Conservation (phyloP, 2,329 filamentous ascomycete species). For the Lachnellula subtilissima region DNA sequence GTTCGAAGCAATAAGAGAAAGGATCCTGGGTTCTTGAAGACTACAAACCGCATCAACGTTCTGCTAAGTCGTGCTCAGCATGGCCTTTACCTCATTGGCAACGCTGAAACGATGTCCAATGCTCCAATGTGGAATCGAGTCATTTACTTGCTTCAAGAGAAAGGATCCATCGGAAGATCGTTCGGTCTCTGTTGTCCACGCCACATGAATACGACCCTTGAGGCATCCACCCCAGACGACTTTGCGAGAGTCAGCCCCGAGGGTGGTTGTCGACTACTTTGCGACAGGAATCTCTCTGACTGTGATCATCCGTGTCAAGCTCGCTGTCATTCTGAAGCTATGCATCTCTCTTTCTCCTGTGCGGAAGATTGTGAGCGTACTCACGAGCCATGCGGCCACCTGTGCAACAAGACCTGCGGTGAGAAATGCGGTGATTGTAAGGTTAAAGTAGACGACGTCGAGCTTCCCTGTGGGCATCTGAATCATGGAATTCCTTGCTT, state of each 20-base stretch:
- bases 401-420: conserved; percentile 1
- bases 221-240: conserved; percentile 7
- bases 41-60: conserved; percentile 65
- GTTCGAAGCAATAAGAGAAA: conserved; percentile 61
- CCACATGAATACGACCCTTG: conserved; percentile 44
- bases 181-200: conserved; percentile 57
- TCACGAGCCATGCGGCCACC: background rate
- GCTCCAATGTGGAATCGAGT: conserved; percentile 63
- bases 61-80: conserved; percentile 62
- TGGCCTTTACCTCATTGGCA: conserved; percentile 68
- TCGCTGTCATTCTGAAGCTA: background rate
- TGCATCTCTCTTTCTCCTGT: background rate
- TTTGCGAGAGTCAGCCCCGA: conserved; percentile 3
- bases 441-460: background rate
- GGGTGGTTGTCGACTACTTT: background rate
- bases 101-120: conserved; percentile 50
- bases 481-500: background rate
- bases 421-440: background rate
- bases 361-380: background rate
- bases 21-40: conserved; percentile 61
- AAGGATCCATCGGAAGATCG: conserved; percentile 43
- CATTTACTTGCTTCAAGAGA: conserved; percentile 43
- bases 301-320: background rate
- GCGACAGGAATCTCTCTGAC: background rate
- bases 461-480: background rate